Evolutionary conservation across 805 yeast genomes (phyloP).

Genomic region (Kodamaea restingae): DNA sequence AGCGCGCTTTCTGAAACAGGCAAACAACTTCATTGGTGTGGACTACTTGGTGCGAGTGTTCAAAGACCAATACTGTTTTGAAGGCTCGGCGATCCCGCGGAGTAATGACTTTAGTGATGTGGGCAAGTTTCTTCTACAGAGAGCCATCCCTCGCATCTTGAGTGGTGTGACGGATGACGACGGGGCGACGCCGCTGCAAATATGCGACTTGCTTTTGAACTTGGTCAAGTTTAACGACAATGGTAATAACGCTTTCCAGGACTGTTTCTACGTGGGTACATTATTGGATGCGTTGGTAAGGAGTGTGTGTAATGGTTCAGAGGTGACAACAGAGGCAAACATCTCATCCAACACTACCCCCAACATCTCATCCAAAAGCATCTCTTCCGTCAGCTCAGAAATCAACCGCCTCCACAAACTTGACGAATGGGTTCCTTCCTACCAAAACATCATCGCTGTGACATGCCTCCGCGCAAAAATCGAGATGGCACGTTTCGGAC

Average conservation of each 20-base stretch:
- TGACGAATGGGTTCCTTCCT: slow-evolving; percentile 85
- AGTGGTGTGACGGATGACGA: slow-evolving; percentile 56
- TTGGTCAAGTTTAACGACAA: slow-evolving; percentile 83
- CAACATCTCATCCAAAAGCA: too few relatives aligned
- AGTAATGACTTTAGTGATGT: slow-evolving; percentile 80
- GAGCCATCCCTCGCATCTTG: slow-evolving; percentile 61
- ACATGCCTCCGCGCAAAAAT: slow-evolving; percentile 59
- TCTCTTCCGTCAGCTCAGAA: slow-evolving; percentile 55
- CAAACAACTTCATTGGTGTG: slow-evolving; percentile 66
- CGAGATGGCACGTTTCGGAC: slow-evolving; percentile 52
- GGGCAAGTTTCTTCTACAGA: slow-evolving; percentile 64
- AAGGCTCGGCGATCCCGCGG: slow-evolving; percentile 55
- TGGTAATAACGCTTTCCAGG: slow-evolving; percentile 70
- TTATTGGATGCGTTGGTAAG: slow-evolving; percentile 53
- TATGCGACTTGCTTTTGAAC: slow-evolving; percentile 63
- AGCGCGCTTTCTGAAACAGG: slow-evolving; percentile 59
- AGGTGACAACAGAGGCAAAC: slow-evolving; percentile 3
- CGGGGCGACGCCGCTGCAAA: slow-evolving; percentile 55
- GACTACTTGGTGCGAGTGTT: slow-evolving; percentile 68
- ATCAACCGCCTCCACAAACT: slow-evolving; percentile 70
- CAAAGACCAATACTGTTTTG: slow-evolving; percentile 69
- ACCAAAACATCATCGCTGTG: slow-evolving; percentile 50
- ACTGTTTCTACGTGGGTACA: slow-evolving; percentile 58
- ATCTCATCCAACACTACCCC: too few relatives aligned
- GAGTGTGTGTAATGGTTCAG: slow-evolving; percentile 19